phyloP scores from a whole-genome alignment of 2,329 filamentous ascomycete genomes.

The Blastomyces parvus region DNA sequence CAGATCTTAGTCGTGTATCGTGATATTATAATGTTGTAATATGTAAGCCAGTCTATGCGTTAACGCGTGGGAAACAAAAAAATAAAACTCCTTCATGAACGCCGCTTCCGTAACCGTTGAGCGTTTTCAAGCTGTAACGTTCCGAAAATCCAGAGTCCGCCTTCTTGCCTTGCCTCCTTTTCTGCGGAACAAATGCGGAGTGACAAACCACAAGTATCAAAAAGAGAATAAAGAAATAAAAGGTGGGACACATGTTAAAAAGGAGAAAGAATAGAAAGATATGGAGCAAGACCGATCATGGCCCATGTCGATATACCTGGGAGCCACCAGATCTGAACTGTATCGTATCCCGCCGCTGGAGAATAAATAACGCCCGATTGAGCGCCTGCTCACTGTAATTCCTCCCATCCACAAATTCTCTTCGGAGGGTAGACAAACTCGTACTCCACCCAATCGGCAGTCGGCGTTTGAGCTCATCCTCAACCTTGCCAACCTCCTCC shows the following conservation, averaged over 20 bases:
- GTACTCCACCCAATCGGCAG: conserved; percentile 95
- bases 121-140: background rate
- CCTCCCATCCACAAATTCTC: conserved; percentile 86
- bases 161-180: background rate
- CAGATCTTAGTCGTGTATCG: background rate
- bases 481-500: conserved; percentile 77
- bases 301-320: conserved; percentile 40
- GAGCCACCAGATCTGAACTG: conserved; percentile 42
- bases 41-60: background rate
- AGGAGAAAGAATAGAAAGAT: background rate
- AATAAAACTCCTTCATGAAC: background rate
- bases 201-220: background rate
- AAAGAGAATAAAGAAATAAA: background rate
- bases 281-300: background rate
- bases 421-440: conserved; percentile 70
- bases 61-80: background rate
- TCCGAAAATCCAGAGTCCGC: background rate
- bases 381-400: conserved; percentile 82
- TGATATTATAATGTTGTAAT: background rate
- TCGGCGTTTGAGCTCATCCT: conserved; percentile 76
- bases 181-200: background rate
- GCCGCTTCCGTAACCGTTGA: background rate
- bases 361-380: conserved; percentile 71
- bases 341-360: conserved; percentile 74
- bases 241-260: background rate